Conservation (phyloP, 2,329 filamentous ascomycete species). For the Fusarium sp. region DNA sequence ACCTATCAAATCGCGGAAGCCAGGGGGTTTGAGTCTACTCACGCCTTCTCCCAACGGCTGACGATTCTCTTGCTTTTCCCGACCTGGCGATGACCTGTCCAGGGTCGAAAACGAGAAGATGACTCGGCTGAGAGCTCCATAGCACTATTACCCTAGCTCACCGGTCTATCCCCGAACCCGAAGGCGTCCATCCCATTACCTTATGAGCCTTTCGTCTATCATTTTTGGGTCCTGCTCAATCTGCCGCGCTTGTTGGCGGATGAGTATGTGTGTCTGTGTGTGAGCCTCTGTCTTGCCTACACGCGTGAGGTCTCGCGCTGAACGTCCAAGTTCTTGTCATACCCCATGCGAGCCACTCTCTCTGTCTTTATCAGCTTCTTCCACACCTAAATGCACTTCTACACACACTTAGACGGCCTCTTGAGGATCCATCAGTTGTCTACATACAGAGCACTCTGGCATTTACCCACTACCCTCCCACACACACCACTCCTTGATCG, state of each 20-base stretch:
- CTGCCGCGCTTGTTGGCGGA: conserved; percentile 40
- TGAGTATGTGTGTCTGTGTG: conserved; percentile 26
- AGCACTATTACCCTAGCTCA: conserved; percentile 41
- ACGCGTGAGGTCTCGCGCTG: conserved; percentile 29
- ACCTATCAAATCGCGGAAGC: conserved; percentile 44
- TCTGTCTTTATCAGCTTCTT: conserved; percentile 46
- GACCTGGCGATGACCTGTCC: conserved; percentile 40
- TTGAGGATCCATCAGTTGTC: conserved; percentile 45
- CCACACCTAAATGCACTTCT: conserved; percentile 36
- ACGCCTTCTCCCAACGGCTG: conserved; percentile 43
- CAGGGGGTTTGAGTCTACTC: conserved; percentile 30
- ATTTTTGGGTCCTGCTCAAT: conserved; percentile 20
- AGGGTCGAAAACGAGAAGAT: conserved; percentile 45
- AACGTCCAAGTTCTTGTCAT: conserved; percentile 45
- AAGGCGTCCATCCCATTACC: conserved; percentile 34
- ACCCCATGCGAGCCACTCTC: conserved; percentile 43
- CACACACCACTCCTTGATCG: conserved; percentile 41
- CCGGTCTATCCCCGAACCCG: conserved; percentile 42
- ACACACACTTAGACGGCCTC: conserved; percentile 35
- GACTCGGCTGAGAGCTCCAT: conserved; percentile 47
- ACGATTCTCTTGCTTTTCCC: conserved; percentile 46
- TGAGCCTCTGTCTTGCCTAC: conserved; percentile 32
- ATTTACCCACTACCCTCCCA: conserved; percentile 46
- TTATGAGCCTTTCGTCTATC: conserved; percentile 14
- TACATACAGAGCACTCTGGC: conserved; percentile 27